Conservation (phyloP, 768 basidiomycete species). For the Amanita pallidorosea region DNA sequence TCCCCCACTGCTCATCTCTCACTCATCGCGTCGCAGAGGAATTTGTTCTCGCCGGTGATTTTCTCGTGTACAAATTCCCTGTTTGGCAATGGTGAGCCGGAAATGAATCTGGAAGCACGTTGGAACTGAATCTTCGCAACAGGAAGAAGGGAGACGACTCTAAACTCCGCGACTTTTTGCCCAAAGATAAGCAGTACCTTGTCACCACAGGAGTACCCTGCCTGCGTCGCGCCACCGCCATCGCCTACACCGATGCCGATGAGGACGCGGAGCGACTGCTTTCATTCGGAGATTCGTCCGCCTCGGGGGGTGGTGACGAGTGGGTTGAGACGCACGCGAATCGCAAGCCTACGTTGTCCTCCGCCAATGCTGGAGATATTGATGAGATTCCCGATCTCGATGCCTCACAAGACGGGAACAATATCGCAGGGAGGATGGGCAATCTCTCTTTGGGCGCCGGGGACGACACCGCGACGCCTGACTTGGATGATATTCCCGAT, state of each 20-base stretch:
- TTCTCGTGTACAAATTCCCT: conserved; percentile 95
- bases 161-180: conserved; percentile 87
- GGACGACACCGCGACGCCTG: conserved; percentile 54
- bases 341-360: conserved; percentile 35
- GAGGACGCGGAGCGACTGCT: conserved; percentile 93
- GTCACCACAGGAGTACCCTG: conserved; percentile 96
- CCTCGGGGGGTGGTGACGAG: conserved; percentile 62
- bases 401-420: conserved; percentile 32
- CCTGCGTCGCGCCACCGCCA: conserved; percentile 82
- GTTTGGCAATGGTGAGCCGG: conserved; percentile 85
- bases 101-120: conserved; percentile 1
- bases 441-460: conserved; percentile 31
- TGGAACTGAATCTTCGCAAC: conserved; percentile 3
- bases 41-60: conserved; percentile 96
- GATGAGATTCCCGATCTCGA: conserved; percentile 87
- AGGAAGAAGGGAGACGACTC: conserved; percentile 92
- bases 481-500: conserved; percentile 96
- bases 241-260: conserved; percentile 91
- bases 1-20: neutral
- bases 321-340: conserved; percentile 99
- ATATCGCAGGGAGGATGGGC: conserved; percentile 31
- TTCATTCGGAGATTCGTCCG: conserved; percentile 60
- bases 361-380: conserved; percentile 53
- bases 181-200: conserved; percentile 91
- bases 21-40: conserved; percentile 54